Evolutionary conservation across 805 yeast species (phyloP), one percentile per base, ranked within the genome.

Genomic region (Tetrapisispora taiwanensis): DNA sequence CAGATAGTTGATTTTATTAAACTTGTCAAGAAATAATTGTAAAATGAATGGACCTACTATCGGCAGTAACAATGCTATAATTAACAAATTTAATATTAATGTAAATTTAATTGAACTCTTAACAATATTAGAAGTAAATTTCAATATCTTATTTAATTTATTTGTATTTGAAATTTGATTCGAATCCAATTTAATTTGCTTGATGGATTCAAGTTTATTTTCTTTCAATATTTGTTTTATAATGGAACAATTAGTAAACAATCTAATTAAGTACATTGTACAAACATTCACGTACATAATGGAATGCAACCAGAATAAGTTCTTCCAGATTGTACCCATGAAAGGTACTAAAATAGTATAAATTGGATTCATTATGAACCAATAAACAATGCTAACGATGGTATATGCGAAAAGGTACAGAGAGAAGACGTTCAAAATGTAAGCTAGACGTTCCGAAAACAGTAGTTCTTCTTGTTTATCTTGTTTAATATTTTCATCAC

Each of bases 261-360:
- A 5, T 34, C 28, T 41, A 3, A 41, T 38, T 4, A 41, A 14
- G 10, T 17, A 30, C 39, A 41, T 35, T 1, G 44, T 41, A 9
- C 37, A 35, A 4, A 41, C 32, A 18, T 41, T 41, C 10, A 41
- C 31, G 14, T 41, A 36, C 26, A 41, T 28, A 4, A 35, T n/a
- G 5, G 44, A 41, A 22, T 35, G 35, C 6, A 35, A 30, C 44
- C 39, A 41, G 13, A 41, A 15, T 5, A 41, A 9, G 14, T 34
- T 27, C 8, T 26, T 27, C 37, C 30, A 30, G 10, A 19, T 3
- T 3, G 39, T 27, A 3, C 39, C 39, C 30, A 35, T 15, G 18
- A 41, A 41, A 4, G 31, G 26, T 4, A 35, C 30, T 15, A 35
- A 7, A 9, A 35, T 13, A 1, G 20, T 14, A 30, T 41, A 41